These are phyloP conservation scores for Lentinula guzmanii DNA, from an alignment of 768 basidiomycete genomes.

Conservation along the genomic window DNA sequence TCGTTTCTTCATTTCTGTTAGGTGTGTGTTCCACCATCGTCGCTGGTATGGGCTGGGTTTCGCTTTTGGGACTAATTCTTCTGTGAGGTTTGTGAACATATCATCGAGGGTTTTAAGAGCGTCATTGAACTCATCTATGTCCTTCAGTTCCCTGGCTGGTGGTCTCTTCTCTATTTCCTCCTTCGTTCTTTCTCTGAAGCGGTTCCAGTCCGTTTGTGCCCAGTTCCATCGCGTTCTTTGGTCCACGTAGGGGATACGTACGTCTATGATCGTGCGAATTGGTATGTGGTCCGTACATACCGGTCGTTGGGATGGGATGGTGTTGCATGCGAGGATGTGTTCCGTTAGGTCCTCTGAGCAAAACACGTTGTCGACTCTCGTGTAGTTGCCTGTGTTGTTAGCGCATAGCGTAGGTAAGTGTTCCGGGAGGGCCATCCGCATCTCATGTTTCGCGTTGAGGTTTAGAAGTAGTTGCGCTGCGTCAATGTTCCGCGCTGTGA, in stretches of 20 bases:
- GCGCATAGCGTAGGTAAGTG: slow-evolving; percentile 26
- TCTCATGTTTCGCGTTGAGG: not conserved
- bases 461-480: slow-evolving; percentile 14
- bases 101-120: not conserved
- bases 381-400: slow-evolving; percentile 22
- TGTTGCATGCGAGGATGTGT: slow-evolving; percentile 4
- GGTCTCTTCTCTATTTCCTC: not conserved
- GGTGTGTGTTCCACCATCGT: not conserved
- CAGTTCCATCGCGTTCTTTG: not conserved
- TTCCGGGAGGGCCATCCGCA: not conserved
- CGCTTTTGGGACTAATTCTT: not conserved
- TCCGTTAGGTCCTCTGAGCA: slow-evolving; percentile 12
- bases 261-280: not conserved
- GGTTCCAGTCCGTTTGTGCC: not conserved
- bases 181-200: not conserved
- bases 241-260: not conserved
- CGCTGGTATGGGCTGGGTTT: not conserved
- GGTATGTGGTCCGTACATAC: not conserved
- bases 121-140: not conserved
- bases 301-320: not conserved
- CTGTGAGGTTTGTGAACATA: not conserved
- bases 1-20: not conserved
- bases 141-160: not conserved
- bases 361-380: slow-evolving; percentile 40
- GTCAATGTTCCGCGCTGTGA: slow-evolving; percentile 20